phyloP scores from a whole-genome alignment of 2,329 filamentous ascomycete species.

The Pseudogymnoascus sp. region DNA sequence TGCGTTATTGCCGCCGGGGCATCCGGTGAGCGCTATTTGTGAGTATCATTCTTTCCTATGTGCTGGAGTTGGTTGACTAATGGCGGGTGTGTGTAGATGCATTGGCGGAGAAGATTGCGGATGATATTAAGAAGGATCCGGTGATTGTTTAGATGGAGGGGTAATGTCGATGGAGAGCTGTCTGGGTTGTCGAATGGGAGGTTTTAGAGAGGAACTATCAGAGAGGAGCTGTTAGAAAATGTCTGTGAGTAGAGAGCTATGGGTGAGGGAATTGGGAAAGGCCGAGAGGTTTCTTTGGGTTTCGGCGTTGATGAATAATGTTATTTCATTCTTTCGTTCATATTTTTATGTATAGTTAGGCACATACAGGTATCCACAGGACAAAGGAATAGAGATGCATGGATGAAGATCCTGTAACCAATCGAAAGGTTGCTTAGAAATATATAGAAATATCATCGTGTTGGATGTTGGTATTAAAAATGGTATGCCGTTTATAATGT shows the following conservation, averaged over 20 bases:
- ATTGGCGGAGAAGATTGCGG: constrained; percentile 38
- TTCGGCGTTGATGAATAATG: not conserved
- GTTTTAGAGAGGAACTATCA: not conserved
- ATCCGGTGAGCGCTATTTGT: constrained; percentile 37
- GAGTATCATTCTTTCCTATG: constrained; percentile 17
- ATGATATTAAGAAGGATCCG: constrained; percentile 18
- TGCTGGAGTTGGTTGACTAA: not conserved
- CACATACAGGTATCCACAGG: not conserved
- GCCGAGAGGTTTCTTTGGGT: not conserved
- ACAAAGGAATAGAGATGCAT: not conserved
- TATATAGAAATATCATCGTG: not conserved
- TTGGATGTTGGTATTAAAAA: not conserved
- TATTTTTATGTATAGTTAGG: not conserved
- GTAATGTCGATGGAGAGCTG: not conserved
- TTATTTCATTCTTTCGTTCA: not conserved
- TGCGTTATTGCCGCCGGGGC: constrained; percentile 32
- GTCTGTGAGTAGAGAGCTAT: not conserved
- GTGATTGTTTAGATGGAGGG: not conserved
- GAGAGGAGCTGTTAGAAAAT: not conserved
- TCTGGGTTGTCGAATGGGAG: not conserved
- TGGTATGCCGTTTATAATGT: not conserved
- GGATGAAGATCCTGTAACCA: not conserved
- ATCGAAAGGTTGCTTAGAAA: not conserved
- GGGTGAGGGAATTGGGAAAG: not conserved
- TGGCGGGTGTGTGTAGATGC: constrained; percentile 27